phyloP scores from a whole-genome alignment of 768 basidiomycete genomes.

The Termitomyces bulborhizus region DNA sequence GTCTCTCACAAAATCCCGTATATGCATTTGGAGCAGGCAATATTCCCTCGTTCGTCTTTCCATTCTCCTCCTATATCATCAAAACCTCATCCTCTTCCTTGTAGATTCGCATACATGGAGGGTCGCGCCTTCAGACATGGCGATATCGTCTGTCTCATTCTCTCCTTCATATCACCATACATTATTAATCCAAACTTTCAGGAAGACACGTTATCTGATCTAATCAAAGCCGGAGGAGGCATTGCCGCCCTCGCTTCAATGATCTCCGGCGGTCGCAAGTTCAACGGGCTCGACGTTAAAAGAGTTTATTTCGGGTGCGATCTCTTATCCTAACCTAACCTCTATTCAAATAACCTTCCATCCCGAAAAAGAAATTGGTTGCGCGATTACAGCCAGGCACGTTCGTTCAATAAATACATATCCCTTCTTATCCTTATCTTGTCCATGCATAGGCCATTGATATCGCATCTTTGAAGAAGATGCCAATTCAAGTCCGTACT shows the following conservation, averaged over 20 bases:
- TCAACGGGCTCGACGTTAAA: constrained; percentile 76
- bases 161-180: constrained; percentile 1
- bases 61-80: too few species aligned
- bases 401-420: not conserved
- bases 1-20: constrained; percentile 50
- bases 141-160: constrained; percentile 57
- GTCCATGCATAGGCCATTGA: constrained; percentile 57
- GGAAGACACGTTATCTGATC: constrained; percentile 65
- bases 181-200: constrained; percentile 18
- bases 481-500: constrained; percentile 54
- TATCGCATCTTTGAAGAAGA: constrained; percentile 70
- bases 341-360: too few species aligned
- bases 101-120: constrained; percentile 79
- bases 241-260: constrained; percentile 50
- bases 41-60: constrained; percentile 57
- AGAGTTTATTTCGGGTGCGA: constrained; percentile 75
- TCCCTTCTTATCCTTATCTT: too few species aligned
- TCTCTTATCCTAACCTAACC: not conserved
- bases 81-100: not conserved
- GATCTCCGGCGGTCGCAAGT: constrained; percentile 61
- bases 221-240: constrained; percentile 48
- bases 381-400: constrained; percentile 77
- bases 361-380: constrained; percentile 64
- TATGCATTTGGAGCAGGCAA: constrained; percentile 83
- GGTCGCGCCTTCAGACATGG: constrained; percentile 85